These are phyloP conservation scores for Adenanthera pavonina DNA, from an alignment of 306 rosid species.

Conservation along the genomic window DNA sequence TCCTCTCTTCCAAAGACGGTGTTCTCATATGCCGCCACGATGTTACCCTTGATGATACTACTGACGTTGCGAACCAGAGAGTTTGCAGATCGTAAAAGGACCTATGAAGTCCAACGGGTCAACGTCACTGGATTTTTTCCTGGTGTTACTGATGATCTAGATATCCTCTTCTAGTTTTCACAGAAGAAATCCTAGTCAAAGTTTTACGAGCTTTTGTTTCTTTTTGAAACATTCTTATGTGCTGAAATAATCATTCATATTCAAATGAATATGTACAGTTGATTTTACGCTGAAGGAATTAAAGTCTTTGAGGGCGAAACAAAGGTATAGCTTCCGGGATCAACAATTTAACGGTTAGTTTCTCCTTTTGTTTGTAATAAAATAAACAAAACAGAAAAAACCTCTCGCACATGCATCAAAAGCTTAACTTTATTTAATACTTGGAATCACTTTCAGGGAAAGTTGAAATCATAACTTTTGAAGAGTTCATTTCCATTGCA, in stretches of 20 bases:
- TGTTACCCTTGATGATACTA: constrained; percentile 72
- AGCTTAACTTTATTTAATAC: background rate
- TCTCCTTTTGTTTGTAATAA: constrained; percentile 32
- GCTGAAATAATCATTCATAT: background rate
- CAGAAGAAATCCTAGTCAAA: background rate
- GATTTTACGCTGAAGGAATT: constrained; percentile 85
- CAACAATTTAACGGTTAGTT: constrained; percentile 81
- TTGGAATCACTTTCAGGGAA: constrained; percentile 63
- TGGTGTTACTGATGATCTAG: constrained; percentile 43
- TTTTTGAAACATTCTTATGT: background rate
- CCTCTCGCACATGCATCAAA: background rate
- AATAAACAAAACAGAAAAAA: no score
- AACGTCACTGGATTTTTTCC: constrained; percentile 76
- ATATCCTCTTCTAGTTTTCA: constrained; percentile 16
- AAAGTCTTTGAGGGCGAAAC: constrained; percentile 71
- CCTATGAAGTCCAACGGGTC: constrained; percentile 77
- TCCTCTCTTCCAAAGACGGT: constrained; percentile 89
- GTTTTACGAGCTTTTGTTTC: background rate
- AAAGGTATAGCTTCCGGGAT: constrained; percentile 78
- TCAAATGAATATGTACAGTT: constrained; percentile 55
- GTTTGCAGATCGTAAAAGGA: constrained; percentile 79
- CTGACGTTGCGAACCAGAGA: constrained; percentile 67
- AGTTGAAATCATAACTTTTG: constrained; percentile 78
- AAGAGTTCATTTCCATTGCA: constrained; percentile 87
- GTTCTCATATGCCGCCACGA: constrained; percentile 87